Evolutionary conservation across 371 early-diverging fungal genomes (phyloP).

Genomic region (Entomophthora muscae): DNA sequence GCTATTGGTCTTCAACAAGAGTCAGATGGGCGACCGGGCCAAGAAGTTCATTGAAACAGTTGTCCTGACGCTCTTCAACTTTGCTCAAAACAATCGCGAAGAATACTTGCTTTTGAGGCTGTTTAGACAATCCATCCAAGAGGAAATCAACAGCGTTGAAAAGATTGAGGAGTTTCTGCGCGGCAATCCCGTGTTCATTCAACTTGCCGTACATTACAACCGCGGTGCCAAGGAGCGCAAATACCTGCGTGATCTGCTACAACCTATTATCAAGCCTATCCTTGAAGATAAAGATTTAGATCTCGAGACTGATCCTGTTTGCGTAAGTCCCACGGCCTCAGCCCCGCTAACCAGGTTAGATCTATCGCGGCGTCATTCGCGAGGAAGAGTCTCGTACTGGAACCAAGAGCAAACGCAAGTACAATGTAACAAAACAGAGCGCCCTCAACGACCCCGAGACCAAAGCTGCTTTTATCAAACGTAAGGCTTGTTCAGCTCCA

Average conservation of each 20-base stretch:
- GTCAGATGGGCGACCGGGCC: conserved; percentile 27
- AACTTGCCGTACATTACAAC: conserved; percentile 79
- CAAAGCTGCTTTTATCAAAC: conserved; percentile 47
- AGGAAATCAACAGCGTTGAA: conserved; percentile 66
- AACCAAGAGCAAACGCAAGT: conserved; percentile 48
- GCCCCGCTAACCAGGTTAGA: conserved; percentile 17
- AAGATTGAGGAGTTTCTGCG: conserved; percentile 80
- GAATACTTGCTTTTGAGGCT: conserved; percentile 92
- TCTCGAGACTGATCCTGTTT: conserved; percentile 80
- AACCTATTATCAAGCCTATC: conserved; percentile 59
- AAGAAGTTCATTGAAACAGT: conserved; percentile 75
- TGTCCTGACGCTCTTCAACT: conserved; percentile 87
- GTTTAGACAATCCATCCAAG: conserved; percentile 77
- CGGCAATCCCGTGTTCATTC: conserved; percentile 89
- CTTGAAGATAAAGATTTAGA: conserved; percentile 58
- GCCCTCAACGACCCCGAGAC: conserved; percentile 80
- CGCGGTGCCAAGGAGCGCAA: conserved; percentile 89
- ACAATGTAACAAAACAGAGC: conserved; percentile 60
- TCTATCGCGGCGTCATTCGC: conserved; percentile 71
- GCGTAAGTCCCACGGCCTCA: conserved; percentile 18
- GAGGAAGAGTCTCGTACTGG: conserved; percentile 85
- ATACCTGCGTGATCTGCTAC: conserved; percentile 70
- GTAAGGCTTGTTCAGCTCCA: too few species aligned
- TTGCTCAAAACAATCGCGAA: conserved; percentile 88
- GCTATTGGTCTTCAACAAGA: conserved; percentile 61